These are phyloP conservation scores for Wickerhamomyces rabaulensis DNA, from an alignment of 805 yeast species.

Conservation along the genomic window DNA sequence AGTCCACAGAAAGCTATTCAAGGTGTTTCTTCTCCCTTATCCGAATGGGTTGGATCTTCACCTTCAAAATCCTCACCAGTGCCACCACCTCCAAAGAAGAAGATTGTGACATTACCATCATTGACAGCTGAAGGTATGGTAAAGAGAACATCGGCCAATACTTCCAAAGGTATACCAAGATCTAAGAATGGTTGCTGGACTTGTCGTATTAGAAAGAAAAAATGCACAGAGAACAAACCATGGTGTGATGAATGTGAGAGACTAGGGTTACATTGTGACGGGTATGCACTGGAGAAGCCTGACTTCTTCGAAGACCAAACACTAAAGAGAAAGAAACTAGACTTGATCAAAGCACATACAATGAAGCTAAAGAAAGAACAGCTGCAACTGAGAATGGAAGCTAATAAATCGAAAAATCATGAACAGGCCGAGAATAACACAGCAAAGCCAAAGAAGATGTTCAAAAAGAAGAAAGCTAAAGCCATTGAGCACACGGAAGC, in stretches of 20 bases:
- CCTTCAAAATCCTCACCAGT: not conserved
- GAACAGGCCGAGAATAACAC: not conserved
- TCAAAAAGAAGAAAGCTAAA: not conserved
- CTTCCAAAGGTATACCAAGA: slow-evolving; percentile 25
- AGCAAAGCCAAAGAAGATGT: not conserved
- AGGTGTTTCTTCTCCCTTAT: not conserved
- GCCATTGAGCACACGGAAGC: too few species aligned
- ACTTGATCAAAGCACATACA: slow-evolving; percentile 44
- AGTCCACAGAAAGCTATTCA: not conserved
- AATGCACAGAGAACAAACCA: slow-evolving; percentile 66
- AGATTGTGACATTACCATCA: not conserved
- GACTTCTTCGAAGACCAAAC: slow-evolving; percentile 42
- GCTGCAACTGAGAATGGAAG: slow-evolving; percentile 26
- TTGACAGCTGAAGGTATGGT: not conserved
- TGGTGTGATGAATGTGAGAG: slow-evolving; percentile 52
- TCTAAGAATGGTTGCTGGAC: slow-evolving; percentile 75
- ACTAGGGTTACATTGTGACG: slow-evolving; percentile 54
- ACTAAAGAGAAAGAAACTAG: slow-evolving; percentile 40
- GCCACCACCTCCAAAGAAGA: not conserved
- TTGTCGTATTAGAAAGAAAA: slow-evolving; percentile 65
- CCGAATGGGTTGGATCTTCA: not conserved
- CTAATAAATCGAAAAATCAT: not conserved
- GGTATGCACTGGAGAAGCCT: slow-evolving; percentile 47
- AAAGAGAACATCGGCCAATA: not conserved
- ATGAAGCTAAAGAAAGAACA: slow-evolving; percentile 29